A percentile compares a stretch with the other conserved stretches of the same genome.
Conservation (phyloP, 805 yeast genomes). For the Zygoascus tannicola region DNA sequence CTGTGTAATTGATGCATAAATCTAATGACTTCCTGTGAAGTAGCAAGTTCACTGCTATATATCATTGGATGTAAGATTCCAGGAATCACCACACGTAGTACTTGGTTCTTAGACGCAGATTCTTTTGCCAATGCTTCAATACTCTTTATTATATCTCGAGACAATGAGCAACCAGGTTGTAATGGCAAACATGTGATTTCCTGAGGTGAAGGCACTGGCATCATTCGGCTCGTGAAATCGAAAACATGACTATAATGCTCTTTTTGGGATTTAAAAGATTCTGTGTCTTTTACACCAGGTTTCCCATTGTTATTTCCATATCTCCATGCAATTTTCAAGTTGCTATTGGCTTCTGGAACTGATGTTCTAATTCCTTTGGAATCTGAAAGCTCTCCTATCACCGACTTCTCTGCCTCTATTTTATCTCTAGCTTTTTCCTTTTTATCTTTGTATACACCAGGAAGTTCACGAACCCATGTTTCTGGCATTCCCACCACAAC, state of each 20-base stretch:
- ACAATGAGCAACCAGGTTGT: not conserved
- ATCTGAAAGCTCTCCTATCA: constrained; percentile 1
- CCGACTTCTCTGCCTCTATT: constrained; percentile 31
- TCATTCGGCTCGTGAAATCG: constrained; percentile 63
- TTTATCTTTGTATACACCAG: constrained; percentile 63
- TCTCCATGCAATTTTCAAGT: constrained; percentile 90
- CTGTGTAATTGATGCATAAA: constrained; percentile 53
- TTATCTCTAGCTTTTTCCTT: constrained; percentile 29
- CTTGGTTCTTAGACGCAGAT: constrained; percentile 26
- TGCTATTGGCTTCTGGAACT: not conserved
- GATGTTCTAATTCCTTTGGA: constrained; percentile 2
- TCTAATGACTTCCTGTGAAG: constrained; percentile 41
- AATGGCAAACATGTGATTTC: constrained; percentile 49
- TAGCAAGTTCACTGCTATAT: constrained; percentile 39
- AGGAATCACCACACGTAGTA: constrained; percentile 65
- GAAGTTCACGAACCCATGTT: constrained; percentile 59
- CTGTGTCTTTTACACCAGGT: constrained; percentile 10
- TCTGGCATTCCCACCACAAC: constrained; percentile 52
- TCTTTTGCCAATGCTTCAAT: constrained; percentile 9
- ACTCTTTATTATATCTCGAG: not conserved
- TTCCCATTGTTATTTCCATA: constrained; percentile 44
- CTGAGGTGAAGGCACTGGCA: constrained; percentile 54
- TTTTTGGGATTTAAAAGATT: not conserved
- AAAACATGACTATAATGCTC: constrained; percentile 40
- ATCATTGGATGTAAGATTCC: constrained; percentile 70